Base-by-base conservation (phyloP, 805 yeast species). In the Myxozyma neglecta region DNA sequence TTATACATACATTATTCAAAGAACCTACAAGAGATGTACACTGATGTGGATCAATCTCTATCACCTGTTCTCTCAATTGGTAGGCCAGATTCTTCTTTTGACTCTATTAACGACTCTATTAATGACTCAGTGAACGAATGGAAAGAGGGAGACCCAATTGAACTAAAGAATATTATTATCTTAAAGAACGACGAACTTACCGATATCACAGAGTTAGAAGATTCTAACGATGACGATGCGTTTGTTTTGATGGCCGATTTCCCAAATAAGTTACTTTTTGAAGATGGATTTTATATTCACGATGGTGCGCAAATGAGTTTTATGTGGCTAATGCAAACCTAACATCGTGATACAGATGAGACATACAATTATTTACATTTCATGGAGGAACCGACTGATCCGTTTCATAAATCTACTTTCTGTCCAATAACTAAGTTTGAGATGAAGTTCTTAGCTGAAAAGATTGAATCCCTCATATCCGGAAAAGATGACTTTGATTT, bases 171-270 rank as follows among this genome's bases (percentile, higher is more conserved):
- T 51, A 52, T 63, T 20, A 43, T 53, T 24, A 56, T 63, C 34
- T 62, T 24, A 44, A 49, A 54, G 14, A 53, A 46, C 13, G 14
- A 45, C n/a, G 44, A 14, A 2, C 37, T 60, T 18, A 51, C 39
- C 5, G 66, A 63, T 45, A 18, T 58, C 7, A 63, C 66, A 4
- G 57, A 55, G 6, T 34, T 42, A n/a, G 63, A 50, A 10, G 35
- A 46, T 16, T 58, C 48, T 32, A 56, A 55, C 20, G 18, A 47
- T 18, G 58, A 49, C 24, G 59, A 60, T 18, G 60, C 40, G n/a
- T 11, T 40, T 39, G 63, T 42, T 3, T 13, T 6, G 14, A 24
- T 24, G 29, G 29, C 4, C 5, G 29, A 24, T 24, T 24, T 24
- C 5, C 29, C 29, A 24, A 24, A 24, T 24, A 5, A 24, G 5